Evolutionary conservation across 306 rosid species (phyloP), one percentile per base, ranked within the genome.

Genomic region (Prunus mongolica): DNA sequence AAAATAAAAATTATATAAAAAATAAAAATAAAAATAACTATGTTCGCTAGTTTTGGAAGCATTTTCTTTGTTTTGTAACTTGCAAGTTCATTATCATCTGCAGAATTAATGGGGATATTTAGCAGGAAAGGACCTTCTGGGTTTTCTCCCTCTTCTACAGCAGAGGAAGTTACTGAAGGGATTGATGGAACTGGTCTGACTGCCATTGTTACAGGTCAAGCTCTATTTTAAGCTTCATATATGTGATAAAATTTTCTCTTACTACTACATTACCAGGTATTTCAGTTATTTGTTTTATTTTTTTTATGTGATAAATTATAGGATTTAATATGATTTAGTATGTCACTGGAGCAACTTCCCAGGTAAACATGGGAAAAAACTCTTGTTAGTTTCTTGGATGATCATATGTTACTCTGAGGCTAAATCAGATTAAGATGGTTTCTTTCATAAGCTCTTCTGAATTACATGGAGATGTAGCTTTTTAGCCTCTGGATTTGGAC

Each of bases 171-270:
- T 71, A 86, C 92, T 24, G 56, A 78, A 11, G 88, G 89, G 14
- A 80, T 85, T 63, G 79, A 85, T 83, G 96, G 90, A 9, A 74
- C 15, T 66, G 93, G 79, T 16, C 89, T 88, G 55, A 82, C 91
- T 65, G 93, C 96, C 12, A 82, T 90, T 80, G 91, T 90, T 51
- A 85, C 93, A 80, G 93, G 93, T 90, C 50, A 16, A 7, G 14
- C 50, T 30, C 67, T 20, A 20, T 20, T 20, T 24, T 2, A 58
- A 19, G 62, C 62, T 65, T 30, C 24, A 30, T 65, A 8, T 32
- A 47, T 47, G 51, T 47, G 51, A 12, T 12, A 11, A 47, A 47
- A 34, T 0, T 34, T 34, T 34, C 41, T 34, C 41, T 34, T 5
- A 34, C 41, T 5, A 34, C 41, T 34, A 7, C 2, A 5, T 34